Evolutionary conservation across 257 asterid species (phyloP).

Genomic region (Ilex asprella): DNA sequence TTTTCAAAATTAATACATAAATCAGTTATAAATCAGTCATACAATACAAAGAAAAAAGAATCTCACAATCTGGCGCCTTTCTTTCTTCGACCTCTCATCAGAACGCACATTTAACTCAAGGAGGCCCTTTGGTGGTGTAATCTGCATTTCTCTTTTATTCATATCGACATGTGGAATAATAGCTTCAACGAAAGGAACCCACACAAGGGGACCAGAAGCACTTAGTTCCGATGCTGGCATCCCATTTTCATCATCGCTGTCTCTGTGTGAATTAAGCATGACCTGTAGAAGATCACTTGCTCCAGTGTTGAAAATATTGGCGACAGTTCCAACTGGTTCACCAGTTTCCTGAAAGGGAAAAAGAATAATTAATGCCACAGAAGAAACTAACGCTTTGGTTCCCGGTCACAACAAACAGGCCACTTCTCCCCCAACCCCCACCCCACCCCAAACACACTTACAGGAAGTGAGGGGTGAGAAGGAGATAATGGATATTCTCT

Average conservation of each 20-base stretch:
- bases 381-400: not conserved
- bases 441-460: no score
- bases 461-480: not conserved
- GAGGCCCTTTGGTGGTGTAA: slow-evolving; percentile 97
- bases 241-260: slow-evolving; percentile 25
- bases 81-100: slow-evolving; percentile 85
- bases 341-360: slow-evolving; percentile 52
- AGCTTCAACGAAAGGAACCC: slow-evolving; percentile 93
- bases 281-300: slow-evolving; percentile 89
- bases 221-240: slow-evolving; percentile 26
- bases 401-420: not conserved
- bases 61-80: slow-evolving; percentile 95
- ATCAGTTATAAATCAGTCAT: no score
- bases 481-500: not conserved
- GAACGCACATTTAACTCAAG: slow-evolving; percentile 73
- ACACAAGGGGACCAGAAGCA: slow-evolving; percentile 63
- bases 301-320: slow-evolving; percentile 72
- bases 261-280: slow-evolving; percentile 38
- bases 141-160: slow-evolving; percentile 69
- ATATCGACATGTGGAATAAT: slow-evolving; percentile 81
- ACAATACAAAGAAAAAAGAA: not conserved
- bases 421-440: no score
- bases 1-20: no score
- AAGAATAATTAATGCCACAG: slow-evolving; percentile 3
- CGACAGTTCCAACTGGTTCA: slow-evolving; percentile 71